Conservation (phyloP, 805 yeast genomes). For the Lipomyces yamanashiensis region DNA sequence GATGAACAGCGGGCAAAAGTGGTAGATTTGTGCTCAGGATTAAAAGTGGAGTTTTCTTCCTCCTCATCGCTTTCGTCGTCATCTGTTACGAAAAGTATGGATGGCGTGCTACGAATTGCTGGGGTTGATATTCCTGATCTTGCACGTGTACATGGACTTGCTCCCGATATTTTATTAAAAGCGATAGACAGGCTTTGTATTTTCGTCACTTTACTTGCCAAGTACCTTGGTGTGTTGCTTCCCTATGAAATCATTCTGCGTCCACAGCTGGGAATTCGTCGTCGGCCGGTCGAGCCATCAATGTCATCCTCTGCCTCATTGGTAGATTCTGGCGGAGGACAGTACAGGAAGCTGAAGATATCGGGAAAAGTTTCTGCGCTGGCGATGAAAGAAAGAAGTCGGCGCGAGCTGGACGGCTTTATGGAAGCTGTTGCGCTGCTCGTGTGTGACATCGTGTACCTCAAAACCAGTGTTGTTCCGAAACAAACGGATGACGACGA, state of each 20-base stretch:
- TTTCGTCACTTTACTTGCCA: constrained; percentile 12
- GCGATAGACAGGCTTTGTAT: constrained; percentile 13
- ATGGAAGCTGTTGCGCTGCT: constrained; percentile 30
- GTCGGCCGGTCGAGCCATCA: constrained; percentile 8
- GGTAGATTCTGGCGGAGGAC: not conserved
- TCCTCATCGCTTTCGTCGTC: not conserved
- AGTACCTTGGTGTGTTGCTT: constrained; percentile 21
- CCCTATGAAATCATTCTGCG: constrained; percentile 27
- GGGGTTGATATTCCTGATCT: constrained; percentile 19
- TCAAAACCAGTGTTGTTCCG: constrained; percentile 11
- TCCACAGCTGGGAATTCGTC: constrained; percentile 17
- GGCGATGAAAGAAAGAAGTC: constrained; percentile 15
- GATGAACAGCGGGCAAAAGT: not conserved
- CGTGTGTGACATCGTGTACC: constrained; percentile 26
- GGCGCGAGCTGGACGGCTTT: constrained; percentile 24
- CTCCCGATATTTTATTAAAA: constrained; percentile 3
- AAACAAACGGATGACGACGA: not conserved
- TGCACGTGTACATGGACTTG: constrained; percentile 6
- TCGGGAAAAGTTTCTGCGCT: constrained; percentile 14
- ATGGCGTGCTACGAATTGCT: constrained; percentile 9
- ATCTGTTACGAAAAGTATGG: not conserved
- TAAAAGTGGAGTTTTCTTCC: not conserved
- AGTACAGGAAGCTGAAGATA: constrained; percentile 12
- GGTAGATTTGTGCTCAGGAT: not conserved
- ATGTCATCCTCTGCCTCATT: not conserved